Percentiles rank a stretch among this genome's conserved stretches.
Conservation (phyloP, 1,284 basidiomycete species). For the Ceratobasidium sp. region DNA sequence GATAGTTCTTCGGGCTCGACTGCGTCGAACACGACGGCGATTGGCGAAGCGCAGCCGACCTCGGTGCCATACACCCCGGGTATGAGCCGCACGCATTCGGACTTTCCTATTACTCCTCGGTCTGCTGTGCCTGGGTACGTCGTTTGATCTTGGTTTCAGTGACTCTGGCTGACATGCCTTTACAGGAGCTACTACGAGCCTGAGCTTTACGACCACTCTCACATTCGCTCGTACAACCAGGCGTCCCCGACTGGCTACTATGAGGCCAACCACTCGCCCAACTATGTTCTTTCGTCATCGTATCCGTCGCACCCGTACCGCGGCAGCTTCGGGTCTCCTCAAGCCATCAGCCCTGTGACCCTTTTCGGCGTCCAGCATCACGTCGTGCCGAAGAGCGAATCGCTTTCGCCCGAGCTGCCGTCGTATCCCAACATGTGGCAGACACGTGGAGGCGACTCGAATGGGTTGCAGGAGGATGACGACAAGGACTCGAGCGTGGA, state of each 20-base stretch:
- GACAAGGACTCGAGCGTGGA: conserved; percentile 40
- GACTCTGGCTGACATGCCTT: conserved; percentile 1
- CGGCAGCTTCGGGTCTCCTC: conserved; percentile 31
- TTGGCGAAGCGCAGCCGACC: conserved; percentile 17
- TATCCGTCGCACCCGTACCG: conserved; percentile 12
- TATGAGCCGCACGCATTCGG: conserved; percentile 10
- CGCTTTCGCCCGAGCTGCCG: conserved; percentile 29
- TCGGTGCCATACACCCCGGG: conserved; percentile 14
- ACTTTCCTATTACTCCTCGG: conserved; percentile 35
- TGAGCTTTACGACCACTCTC: conserved; percentile 23
- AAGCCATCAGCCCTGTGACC: conserved; percentile 27
- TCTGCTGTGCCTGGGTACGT: conserved; percentile 23
- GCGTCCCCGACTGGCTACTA: conserved; percentile 31
- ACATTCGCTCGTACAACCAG: conserved; percentile 20
- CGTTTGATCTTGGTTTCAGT: not conserved
- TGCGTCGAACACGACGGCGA: conserved; percentile 14
- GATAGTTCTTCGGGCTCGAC: conserved; percentile 36
- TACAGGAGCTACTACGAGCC: conserved; percentile 30
- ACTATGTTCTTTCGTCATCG: conserved; percentile 34
- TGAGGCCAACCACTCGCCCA: conserved; percentile 27
- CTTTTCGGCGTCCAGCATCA: conserved; percentile 17
- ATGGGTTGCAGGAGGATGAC: conserved; percentile 30
- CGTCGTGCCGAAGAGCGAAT: conserved; percentile 33
- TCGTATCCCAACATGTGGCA: conserved; percentile 32
- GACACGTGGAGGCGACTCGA: not conserved